phyloP scores from a whole-genome alignment of 768 basidiomycete species.

The Hebeloma cylindrosporum region DNA sequence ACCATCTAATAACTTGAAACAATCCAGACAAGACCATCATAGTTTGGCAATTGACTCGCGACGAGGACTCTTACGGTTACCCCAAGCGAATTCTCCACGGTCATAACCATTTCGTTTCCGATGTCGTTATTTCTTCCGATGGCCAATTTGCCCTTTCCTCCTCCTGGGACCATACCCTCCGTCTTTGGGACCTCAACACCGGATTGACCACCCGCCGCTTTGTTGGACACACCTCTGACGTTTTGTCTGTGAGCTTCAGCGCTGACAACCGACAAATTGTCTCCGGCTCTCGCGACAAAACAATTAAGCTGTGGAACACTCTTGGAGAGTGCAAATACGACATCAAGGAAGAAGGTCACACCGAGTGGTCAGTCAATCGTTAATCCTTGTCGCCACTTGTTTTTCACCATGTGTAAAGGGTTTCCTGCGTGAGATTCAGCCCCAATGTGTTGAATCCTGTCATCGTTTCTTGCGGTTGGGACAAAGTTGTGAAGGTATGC shows the following conservation, averaged over 20 bases:
- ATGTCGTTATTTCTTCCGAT: slow-evolving; percentile 98
- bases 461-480: slow-evolving; percentile 99
- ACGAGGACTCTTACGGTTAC: slow-evolving; percentile 88
- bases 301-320: slow-evolving; percentile 99
- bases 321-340: slow-evolving; percentile 99
- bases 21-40: slow-evolving; percentile 97
- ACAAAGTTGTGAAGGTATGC: slow-evolving; percentile 98
- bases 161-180: slow-evolving; percentile 99
- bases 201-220: slow-evolving; percentile 95
- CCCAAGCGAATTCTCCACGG: slow-evolving; percentile 97
- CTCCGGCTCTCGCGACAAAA: slow-evolving; percentile 93
- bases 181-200: slow-evolving; percentile 99
- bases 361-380: slow-evolving; percentile 69
- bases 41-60: slow-evolving; percentile 97
- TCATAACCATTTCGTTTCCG: slow-evolving; percentile 99
- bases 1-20: slow-evolving; percentile 21
- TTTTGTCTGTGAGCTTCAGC: slow-evolving; percentile 98
- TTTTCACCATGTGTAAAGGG: slow-evolving; percentile 51
- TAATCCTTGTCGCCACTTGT: slow-evolving; percentile 18
- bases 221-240: slow-evolving; percentile 96
- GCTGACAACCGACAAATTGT: slow-evolving; percentile 99
- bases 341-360: slow-evolving; percentile 98
- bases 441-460: slow-evolving; percentile 97
- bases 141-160: slow-evolving; percentile 99
- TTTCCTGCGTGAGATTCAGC: slow-evolving; percentile 99